Evolutionary conservation across 1,284 basidiomycete species (phyloP), one percentile per base, ranked within the genome.

Genomic region (Sanghuangporus weigelae): DNA sequence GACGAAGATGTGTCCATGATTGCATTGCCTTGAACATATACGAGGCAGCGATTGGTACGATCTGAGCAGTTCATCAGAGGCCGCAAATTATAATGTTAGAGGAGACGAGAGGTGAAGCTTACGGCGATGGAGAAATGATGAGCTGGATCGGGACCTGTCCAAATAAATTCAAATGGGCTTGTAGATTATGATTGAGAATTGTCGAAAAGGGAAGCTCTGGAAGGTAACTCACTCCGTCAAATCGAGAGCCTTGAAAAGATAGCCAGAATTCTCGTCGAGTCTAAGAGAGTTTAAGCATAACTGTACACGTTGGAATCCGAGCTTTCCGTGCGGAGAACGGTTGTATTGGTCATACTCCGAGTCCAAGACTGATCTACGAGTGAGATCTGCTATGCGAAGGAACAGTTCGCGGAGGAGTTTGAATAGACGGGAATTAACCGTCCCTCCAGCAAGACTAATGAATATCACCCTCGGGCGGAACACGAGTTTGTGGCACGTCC

Each of bases 41-140:
- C 16, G 69, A 67, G 2, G 78, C 74, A 7, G 80, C 78, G 6
- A 68, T 68, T 0, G 81, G 75, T 4, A 85, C 79, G 57, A 84
- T 83, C 82, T 85, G 68, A 49, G 59, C n/a, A n/a, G n/a, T n/a
- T n/a, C n/a, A n/a, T 36, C 57, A 42, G 42, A 57, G 60, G 62
- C 14, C 36, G 35, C 48, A 44, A 36, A 53, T 36, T 42, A 38
- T 35, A 31, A 31, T 31, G 26, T 26, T 56, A 60, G 42, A 23
- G 10, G n/a, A 53, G 21, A 36, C 38, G 26, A n/a, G 21, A 46
- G 40, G 21, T 16, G 7, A 44, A 35, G 75, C 81, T 68, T 69
- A 84, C 84, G 19, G 84, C 82, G 16, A 75, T 83, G 1, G 84
- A 84, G 69, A 84, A 84, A 68, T 85, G 81, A 66, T 85, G 83